phyloP scores from a whole-genome alignment of 257 asterid species.

The Primulina huaijiensis region DNA sequence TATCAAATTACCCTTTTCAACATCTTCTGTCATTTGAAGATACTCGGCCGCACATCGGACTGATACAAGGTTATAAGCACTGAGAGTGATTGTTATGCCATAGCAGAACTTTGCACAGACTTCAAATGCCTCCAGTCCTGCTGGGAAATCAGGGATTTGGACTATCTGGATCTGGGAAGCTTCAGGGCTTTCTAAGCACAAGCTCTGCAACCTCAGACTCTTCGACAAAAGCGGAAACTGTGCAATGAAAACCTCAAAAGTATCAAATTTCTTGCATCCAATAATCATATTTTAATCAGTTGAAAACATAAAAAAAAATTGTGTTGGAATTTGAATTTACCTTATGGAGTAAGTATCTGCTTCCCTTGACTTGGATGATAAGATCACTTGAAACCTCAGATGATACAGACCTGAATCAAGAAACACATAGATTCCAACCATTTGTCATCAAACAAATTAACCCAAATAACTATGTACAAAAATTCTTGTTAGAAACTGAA shows the following conservation, averaged over 20 bases:
- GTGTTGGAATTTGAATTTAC: constrained; percentile 29
- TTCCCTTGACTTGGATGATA: constrained; percentile 66
- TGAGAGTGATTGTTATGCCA: constrained; percentile 76
- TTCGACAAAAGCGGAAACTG: constrained; percentile 95
- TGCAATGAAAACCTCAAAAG: constrained; percentile 9
- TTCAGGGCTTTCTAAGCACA: constrained; percentile 56
- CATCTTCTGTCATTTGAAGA: constrained; percentile 84
- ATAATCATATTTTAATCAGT: not conserved
- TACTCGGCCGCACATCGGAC: constrained; percentile 78
- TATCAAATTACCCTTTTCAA: constrained; percentile 71
- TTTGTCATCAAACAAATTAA: constrained; percentile 3
- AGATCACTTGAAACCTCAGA: constrained; percentile 85
- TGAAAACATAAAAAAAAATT: not conserved
- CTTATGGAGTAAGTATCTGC: constrained; percentile 79
- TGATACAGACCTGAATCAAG: constrained; percentile 65
- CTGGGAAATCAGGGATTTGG: constrained; percentile 77
- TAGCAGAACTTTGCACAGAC: constrained; percentile 89
- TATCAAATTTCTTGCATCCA: not conserved
- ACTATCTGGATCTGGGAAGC: constrained; percentile 51
- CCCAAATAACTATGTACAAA: not conserved
- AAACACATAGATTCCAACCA: not conserved
- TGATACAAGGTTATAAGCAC: constrained; percentile 75
- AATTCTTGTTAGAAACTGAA: constrained; percentile 7
- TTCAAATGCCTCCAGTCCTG: constrained; percentile 81
- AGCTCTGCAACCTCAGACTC: constrained; percentile 56